phyloP scores from a whole-genome alignment of 768 basidiomycete genomes.

The Crassisporium funariophilum region DNA sequence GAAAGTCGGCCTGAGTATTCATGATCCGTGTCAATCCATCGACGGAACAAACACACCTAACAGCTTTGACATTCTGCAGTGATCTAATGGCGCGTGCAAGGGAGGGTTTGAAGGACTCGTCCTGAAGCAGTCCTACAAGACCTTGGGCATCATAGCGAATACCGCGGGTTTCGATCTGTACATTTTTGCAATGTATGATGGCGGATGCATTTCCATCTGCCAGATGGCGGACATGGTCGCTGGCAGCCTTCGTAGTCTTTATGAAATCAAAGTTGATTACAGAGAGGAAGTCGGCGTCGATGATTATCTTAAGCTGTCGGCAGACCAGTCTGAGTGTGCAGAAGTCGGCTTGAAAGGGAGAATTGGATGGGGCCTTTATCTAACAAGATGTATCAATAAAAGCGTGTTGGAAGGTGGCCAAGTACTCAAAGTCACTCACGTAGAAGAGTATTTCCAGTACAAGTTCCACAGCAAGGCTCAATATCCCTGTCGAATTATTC shows the following conservation, averaged over 20 bases:
- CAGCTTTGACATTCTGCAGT: background rate
- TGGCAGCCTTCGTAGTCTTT: too few relatives aligned
- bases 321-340: slow-evolving; percentile 4
- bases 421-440: too few relatives aligned
- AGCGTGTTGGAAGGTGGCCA: too few relatives aligned
- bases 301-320: slow-evolving; percentile 3
- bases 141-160: too few relatives aligned
- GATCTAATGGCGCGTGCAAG: too few relatives aligned
- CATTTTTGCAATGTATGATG: too few relatives aligned
- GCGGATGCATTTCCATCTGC: too few relatives aligned
- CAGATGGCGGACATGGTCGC: too few relatives aligned
- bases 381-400: background rate
- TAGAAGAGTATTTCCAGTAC: slow-evolving; percentile 10
- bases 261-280: slow-evolving; percentile 8
- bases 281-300: slow-evolving; percentile 10
- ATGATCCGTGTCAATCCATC: background rate
- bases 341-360: background rate
- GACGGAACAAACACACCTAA: background rate
- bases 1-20: background rate
- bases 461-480: slow-evolving; percentile 10
- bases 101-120: too few relatives aligned
- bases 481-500: slow-evolving; percentile 6
- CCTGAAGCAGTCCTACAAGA: too few relatives aligned
- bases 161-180: too few relatives aligned
- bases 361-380: background rate